Evolutionary conservation across 306 rosid genomes (phyloP), one percentile per base, ranked within the genome.

Genomic region (Pterocarpus santalinus): DNA sequence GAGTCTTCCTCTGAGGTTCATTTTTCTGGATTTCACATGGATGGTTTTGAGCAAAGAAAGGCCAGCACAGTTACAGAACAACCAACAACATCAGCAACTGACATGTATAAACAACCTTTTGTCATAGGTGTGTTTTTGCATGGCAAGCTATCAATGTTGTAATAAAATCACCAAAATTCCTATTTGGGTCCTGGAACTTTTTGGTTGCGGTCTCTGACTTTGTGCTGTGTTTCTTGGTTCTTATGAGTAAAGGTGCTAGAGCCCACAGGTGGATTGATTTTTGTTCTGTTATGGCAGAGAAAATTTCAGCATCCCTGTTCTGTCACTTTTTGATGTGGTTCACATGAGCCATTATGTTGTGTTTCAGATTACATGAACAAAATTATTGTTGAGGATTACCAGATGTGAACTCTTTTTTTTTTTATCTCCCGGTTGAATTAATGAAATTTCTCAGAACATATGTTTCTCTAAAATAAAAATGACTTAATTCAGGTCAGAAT

Each of bases 11-110:
- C 97, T 0, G 99, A 86, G 79, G 99, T 96, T 87, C 98, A 94
- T 89, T 94, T 96, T 89, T 96, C 99, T 80, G 99, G 99, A 82
- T 91, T 92, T 87, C 98, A 93, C 90, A 89, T 90, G 90, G 90
- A 96, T 78, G 89, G 93, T 83, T 86, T 86, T 78, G 89, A 91
- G 78, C 89, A 86, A 86, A 89, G 86, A 79, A 79, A 61, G 63
- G 79, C 80, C 15, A 84, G 83, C 82, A 81, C 69, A 22, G 28
- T 22, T 22, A 22, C 28, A 38, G 98, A 90, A 73, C 90, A 78
- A 69, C 89, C 86, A 34, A 88, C 93, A 73, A 87, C 89, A n/a
- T 92, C 98, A 6, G 94, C 85, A 22, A 75, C 92, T 55, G 92
- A 86, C 73, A 52, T 92, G 82, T 87, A 86, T 69, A 88, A 82